phyloP scores from a whole-genome alignment of 768 basidiomycete species.

The Solioccasus polychromus region DNA sequence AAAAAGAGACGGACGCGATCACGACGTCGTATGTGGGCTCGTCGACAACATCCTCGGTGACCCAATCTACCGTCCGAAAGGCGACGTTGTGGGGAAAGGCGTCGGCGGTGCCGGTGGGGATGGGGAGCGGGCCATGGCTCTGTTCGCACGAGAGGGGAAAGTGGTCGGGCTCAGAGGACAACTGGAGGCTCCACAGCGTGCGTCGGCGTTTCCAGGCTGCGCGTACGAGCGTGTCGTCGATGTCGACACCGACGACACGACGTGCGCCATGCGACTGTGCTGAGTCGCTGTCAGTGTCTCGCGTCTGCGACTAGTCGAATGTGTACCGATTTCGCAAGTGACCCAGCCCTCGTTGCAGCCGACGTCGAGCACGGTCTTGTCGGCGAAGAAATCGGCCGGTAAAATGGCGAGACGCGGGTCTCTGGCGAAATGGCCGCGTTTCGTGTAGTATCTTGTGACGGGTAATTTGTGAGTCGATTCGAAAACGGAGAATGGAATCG shows the following conservation, averaged over 20 bases:
- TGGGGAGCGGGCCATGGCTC: constrained; percentile 70
- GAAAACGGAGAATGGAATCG: not conserved
- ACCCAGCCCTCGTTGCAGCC: constrained; percentile 89
- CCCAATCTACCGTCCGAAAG: constrained; percentile 77
- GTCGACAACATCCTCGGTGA: constrained; percentile 55
- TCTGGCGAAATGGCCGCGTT: constrained; percentile 53
- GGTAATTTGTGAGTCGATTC: not conserved
- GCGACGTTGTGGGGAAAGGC: constrained; percentile 77
- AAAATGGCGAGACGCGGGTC: constrained; percentile 70
- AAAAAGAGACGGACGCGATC: constrained; percentile 56
- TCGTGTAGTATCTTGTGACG: constrained; percentile 65
- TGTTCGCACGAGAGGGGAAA: constrained; percentile 80
- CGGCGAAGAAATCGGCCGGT: constrained; percentile 49
- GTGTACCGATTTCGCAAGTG: constrained; percentile 78
- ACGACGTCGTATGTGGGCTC: constrained; percentile 69
- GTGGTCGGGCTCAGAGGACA: constrained; percentile 40
- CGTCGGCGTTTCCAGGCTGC: constrained; percentile 73
- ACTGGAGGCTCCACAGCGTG: constrained; percentile 68
- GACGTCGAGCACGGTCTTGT: constrained; percentile 69
- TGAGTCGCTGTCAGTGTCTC: too few relatives aligned
- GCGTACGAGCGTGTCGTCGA: constrained; percentile 72
- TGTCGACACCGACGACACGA: constrained; percentile 81
- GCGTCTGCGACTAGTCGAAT: not conserved
- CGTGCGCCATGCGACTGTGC: constrained; percentile 62
- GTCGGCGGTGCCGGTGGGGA: constrained; percentile 42